phyloP scores from a whole-genome alignment of 306 rosid species.

The Lathyrus aphaca region DNA sequence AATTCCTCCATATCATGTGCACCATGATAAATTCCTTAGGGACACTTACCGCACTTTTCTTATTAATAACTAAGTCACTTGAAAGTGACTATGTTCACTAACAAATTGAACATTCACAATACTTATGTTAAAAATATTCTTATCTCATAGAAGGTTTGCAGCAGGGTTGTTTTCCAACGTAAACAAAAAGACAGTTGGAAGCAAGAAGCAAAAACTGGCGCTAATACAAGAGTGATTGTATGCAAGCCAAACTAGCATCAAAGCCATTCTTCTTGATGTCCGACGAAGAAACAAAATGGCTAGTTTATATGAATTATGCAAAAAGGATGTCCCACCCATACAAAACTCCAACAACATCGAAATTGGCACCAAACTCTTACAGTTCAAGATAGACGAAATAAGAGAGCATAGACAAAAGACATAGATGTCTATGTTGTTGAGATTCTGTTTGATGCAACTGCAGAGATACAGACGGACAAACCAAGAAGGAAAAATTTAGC shows the following conservation, averaged over 20 bases:
- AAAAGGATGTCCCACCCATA: slow-evolving; percentile 4
- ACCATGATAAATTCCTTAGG: slow-evolving; percentile 38
- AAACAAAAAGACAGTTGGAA: slow-evolving; percentile 27
- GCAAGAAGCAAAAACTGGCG: slow-evolving; percentile 3
- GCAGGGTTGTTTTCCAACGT: slow-evolving; percentile 22
- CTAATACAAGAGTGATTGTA: slow-evolving; percentile 3
- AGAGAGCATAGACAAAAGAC: background rate
- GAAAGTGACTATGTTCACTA: slow-evolving; percentile 20
- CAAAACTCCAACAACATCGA: slow-evolving; percentile 11
- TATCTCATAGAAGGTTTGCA: slow-evolving; percentile 12
- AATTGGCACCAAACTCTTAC: slow-evolving; percentile 24
- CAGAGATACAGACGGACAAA: background rate
- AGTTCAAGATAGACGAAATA: background rate
- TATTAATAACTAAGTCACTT: slow-evolving; percentile 23
- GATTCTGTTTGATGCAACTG: slow-evolving; percentile 1
- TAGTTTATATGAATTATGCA: slow-evolving; percentile 16
- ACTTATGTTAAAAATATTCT: slow-evolving; percentile 21
- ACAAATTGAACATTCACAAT: slow-evolving; percentile 17
- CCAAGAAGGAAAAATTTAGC: background rate
- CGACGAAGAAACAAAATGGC: background rate
- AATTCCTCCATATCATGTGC: slow-evolving; percentile 34
- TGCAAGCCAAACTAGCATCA: slow-evolving; percentile 5
- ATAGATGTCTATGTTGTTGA: background rate
- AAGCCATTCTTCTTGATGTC: background rate
- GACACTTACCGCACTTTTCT: slow-evolving; percentile 22